Percentiles rank a stretch among this genome's conserved stretches.
Evolutionary conservation across 177 flowering plant species (phyloP).

Genomic region (Vitis hybrid): DNA sequence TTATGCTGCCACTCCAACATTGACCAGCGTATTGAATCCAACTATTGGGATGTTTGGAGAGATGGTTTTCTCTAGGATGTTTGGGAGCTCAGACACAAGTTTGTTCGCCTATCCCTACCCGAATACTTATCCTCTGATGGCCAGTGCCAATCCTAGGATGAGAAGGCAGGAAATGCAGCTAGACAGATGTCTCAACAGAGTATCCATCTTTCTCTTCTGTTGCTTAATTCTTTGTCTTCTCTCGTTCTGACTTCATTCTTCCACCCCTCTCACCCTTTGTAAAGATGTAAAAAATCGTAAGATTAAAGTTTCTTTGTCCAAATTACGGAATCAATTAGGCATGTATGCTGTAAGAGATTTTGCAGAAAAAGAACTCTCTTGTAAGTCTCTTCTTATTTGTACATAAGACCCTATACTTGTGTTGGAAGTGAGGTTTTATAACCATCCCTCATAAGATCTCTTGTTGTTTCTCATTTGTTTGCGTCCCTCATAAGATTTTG

Average conservation of each 20-base stretch:
- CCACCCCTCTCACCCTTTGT: not conserved
- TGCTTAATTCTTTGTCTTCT: constrained; percentile 49
- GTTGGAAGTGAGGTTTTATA: no score
- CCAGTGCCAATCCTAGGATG: constrained; percentile 28
- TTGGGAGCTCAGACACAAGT: constrained; percentile 37
- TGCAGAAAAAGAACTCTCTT: not conserved
- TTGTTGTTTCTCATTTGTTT: not conserved
- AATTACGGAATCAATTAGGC: not conserved
- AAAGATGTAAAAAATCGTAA: not conserved
- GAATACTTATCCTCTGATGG: constrained; percentile 25
- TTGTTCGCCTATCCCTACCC: constrained; percentile 34
- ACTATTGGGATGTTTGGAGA: constrained; percentile 57
- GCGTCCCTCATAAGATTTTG: not conserved
- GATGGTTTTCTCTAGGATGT: constrained; percentile 48
- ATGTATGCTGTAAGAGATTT: not conserved
- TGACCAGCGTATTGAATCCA: constrained; percentile 37
- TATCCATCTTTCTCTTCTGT: constrained; percentile 50
- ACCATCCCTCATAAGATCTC: not conserved
- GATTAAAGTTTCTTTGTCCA: not conserved
- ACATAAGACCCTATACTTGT: no score
- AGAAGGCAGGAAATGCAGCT: constrained; percentile 50
- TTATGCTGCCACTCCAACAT: constrained; percentile 17
- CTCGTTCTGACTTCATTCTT: constrained; percentile 30
- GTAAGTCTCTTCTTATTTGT: no score
- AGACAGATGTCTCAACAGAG: constrained; percentile 44